These are phyloP conservation scores for Hirsutella rhossiliensis DNA, from an alignment of 2,329 filamentous ascomycete genomes.

Conservation along the genomic window DNA sequence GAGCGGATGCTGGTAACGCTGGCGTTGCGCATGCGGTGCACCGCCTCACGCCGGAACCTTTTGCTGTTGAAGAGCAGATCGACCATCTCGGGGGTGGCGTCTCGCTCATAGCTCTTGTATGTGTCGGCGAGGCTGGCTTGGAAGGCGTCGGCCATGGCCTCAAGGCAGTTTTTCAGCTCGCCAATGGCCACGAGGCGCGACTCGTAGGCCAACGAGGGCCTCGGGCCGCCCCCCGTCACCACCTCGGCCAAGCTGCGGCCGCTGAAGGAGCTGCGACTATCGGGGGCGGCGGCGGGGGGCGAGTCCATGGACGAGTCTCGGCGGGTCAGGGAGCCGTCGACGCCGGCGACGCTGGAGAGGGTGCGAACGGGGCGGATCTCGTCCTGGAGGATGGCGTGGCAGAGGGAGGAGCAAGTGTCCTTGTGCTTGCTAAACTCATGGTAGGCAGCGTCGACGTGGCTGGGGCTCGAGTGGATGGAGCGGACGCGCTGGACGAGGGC, in stretches of 20 bases:
- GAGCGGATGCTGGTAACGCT: constrained; percentile 30
- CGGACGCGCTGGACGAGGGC: constrained; percentile 22
- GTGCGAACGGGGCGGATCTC: constrained; percentile 19
- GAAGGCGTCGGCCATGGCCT: constrained; percentile 27
- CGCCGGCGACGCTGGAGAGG: constrained; percentile 8
- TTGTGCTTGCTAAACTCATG: constrained; percentile 29
- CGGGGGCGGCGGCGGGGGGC: constrained; percentile 14
- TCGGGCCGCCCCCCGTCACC: constrained; percentile 12
- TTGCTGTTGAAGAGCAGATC: constrained; percentile 30
- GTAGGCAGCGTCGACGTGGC: constrained; percentile 30
- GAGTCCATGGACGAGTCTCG: constrained; percentile 17
- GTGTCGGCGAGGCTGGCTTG: constrained; percentile 28
- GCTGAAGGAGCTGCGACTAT: constrained; percentile 25
- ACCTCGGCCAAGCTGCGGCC: constrained; percentile 21
- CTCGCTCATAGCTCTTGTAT: constrained; percentile 32
- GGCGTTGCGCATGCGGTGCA: constrained; percentile 32
- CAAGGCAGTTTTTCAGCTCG: constrained; percentile 32
- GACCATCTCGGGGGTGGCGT: constrained; percentile 28
- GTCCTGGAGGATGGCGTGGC: constrained; percentile 26
- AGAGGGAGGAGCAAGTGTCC: constrained; percentile 27
- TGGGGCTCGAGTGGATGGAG: constrained; percentile 17
- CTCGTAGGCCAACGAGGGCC: constrained; percentile 13
- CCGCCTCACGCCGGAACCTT: constrained; percentile 26
- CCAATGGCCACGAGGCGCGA: constrained; percentile 25
- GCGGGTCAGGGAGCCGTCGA: constrained; percentile 11